Evolutionary conservation across 2,329 filamentous ascomycete genomes (phyloP).

Genomic region (Leptodontidium sp.): DNA sequence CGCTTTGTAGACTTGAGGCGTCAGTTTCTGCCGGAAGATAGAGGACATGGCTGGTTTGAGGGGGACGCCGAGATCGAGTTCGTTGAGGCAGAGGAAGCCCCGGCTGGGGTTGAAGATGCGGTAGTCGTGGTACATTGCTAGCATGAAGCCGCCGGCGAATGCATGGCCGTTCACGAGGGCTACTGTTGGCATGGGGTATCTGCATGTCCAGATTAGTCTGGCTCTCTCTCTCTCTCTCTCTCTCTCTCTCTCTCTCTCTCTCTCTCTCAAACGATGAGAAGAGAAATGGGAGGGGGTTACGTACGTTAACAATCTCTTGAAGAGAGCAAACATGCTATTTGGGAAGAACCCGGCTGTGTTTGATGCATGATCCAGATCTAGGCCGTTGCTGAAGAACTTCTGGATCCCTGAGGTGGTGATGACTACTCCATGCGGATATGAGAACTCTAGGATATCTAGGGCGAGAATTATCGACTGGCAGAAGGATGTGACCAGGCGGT

Average conservation of each 20-base stretch:
- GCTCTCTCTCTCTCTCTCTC: no score
- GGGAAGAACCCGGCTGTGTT: slow-evolving; percentile 68
- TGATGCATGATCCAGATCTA: slow-evolving; percentile 76
- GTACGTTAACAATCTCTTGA: slow-evolving; percentile 67
- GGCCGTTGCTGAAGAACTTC: slow-evolving; percentile 86
- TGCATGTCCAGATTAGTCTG: no score
- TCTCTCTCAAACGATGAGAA: no score
- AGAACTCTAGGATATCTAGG: slow-evolving; percentile 75
- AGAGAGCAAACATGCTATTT: slow-evolving; percentile 68
- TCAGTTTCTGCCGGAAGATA: slow-evolving; percentile 76
- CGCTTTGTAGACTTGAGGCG: slow-evolving; percentile 62
- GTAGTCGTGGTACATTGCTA: slow-evolving; percentile 85
- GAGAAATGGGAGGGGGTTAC: no score
- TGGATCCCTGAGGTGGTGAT: slow-evolving; percentile 77
- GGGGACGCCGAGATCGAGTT: slow-evolving; percentile 81
- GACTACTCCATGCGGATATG: slow-evolving; percentile 74
- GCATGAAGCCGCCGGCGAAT: slow-evolving; percentile 84
- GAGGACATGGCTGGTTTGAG: slow-evolving; percentile 76
- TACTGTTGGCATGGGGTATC: slow-evolving; percentile 78
- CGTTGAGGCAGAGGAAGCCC: slow-evolving; percentile 83
- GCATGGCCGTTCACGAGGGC: slow-evolving; percentile 83
- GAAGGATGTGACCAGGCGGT: slow-evolving; percentile 75
- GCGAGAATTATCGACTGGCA: slow-evolving; percentile 73
- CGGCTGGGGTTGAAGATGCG: slow-evolving; percentile 74
- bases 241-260: no score